Conservation (phyloP, 441 rosid species). For the Aquilaria agallochum region DNA sequence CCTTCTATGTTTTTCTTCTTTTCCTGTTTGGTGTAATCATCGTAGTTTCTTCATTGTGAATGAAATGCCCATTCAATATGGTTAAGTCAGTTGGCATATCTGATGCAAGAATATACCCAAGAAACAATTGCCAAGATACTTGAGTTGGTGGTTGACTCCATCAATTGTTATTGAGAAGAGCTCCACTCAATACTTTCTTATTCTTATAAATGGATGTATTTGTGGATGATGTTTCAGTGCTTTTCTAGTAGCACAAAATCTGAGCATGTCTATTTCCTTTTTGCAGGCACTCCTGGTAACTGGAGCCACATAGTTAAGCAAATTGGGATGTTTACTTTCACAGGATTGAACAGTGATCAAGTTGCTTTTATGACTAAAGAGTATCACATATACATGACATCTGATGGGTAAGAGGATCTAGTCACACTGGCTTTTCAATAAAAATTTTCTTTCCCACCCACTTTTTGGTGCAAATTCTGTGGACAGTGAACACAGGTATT, state of each 20-base stretch:
- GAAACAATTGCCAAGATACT: neutral
- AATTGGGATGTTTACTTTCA: slow-evolving; percentile 83
- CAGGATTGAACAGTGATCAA: slow-evolving; percentile 69
- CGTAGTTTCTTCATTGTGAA: neutral
- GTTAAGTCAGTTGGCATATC: neutral
- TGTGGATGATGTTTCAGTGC: slow-evolving; percentile 5
- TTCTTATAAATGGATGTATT: neutral
- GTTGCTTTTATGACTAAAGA: slow-evolving; percentile 69
- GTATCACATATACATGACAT: slow-evolving; percentile 68
- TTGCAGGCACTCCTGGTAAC: slow-evolving; percentile 71
- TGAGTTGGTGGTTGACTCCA: neutral
- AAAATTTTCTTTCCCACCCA: neutral
- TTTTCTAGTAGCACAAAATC: neutral
- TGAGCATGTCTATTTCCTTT: slow-evolving; percentile 3
- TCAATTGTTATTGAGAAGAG: neutral
- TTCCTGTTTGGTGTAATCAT: neutral
- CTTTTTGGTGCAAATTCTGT: neutral
- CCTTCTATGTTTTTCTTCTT: neutral
- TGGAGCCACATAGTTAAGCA: slow-evolving; percentile 87
- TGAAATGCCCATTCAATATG: slow-evolving; percentile 3
- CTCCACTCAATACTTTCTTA: neutral
- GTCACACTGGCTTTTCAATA: neutral
- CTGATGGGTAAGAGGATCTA: slow-evolving; percentile 49
- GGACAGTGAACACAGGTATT: neutral
- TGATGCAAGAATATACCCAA: neutral